These are phyloP conservation scores for Lyophyllum decastes DNA, from an alignment of 768 basidiomycete genomes.

Conservation along the genomic window DNA sequence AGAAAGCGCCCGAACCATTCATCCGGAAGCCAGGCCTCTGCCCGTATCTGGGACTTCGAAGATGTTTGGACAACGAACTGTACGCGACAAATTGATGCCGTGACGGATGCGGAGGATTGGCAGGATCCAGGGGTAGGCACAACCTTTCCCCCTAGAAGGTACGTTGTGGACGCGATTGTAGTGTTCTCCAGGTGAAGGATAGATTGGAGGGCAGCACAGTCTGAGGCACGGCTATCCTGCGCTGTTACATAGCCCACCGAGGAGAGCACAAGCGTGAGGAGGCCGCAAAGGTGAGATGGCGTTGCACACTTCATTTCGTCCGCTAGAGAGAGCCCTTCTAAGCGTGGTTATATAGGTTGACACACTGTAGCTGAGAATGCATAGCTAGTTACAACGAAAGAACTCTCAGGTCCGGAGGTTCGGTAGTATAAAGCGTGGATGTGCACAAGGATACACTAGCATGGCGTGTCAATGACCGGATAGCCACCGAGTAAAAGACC, in stretches of 20 bases:
- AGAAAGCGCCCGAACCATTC: background rate
- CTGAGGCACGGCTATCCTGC: background rate
- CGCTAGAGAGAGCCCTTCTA: too few species aligned
- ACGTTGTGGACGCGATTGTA: background rate
- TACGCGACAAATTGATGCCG: background rate
- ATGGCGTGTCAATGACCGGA: too few species aligned
- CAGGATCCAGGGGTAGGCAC: background rate
- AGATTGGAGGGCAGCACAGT: background rate
- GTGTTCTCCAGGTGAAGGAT: background rate
- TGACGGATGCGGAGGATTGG: background rate
- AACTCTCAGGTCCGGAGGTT: too few species aligned
- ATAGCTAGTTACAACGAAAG: too few species aligned
- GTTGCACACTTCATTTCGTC: too few species aligned
- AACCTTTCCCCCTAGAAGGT: background rate
- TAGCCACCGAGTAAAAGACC: too few species aligned
- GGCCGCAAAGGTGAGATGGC: too few species aligned
- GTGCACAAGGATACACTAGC: too few species aligned
- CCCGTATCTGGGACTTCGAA: background rate
- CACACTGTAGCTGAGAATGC: too few species aligned
- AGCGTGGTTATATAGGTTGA: too few species aligned
- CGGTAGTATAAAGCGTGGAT: too few species aligned
- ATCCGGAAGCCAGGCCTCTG: background rate
- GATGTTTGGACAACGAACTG: conserved; percentile 1
- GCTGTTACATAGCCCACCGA: background rate
- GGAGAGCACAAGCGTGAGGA: too few species aligned